These are phyloP conservation scores for Zygnema circumcarinatum DNA, from an alignment of 139 green algal species.

Conservation along the genomic window DNA sequence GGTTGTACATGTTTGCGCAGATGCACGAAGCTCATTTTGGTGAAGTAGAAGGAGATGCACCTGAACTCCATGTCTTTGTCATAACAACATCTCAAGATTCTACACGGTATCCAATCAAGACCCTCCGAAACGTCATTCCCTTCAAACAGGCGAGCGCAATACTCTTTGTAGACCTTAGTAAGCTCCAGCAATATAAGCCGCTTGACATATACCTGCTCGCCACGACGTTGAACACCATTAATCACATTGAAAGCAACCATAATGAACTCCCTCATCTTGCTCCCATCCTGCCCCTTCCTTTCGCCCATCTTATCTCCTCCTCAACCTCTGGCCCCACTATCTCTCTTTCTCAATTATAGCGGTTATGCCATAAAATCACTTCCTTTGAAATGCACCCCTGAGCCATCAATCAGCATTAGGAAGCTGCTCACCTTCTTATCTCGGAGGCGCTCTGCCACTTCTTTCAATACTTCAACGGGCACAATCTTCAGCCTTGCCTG, in stretches of 20 bases:
- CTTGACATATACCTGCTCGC: background rate
- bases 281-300: too few species aligned
- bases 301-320: too few species aligned
- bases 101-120: slow-evolving; percentile 54
- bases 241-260: too few species aligned
- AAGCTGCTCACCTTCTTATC: slow-evolving; percentile 70
- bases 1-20: too few species aligned
- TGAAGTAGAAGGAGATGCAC: too few species aligned
- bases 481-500: slow-evolving; percentile 34
- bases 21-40: too few species aligned
- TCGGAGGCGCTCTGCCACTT: slow-evolving; percentile 65
- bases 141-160: slow-evolving; percentile 16
- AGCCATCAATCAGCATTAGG: too few species aligned
- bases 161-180: slow-evolving; percentile 22
- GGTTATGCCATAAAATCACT: background rate
- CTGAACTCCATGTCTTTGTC: slow-evolving; percentile 59
- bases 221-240: too few species aligned
- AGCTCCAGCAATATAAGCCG: slow-evolving; percentile 6
- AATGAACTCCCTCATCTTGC: too few species aligned
- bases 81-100: slow-evolving; percentile 43
- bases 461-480: slow-evolving; percentile 25
- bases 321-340: too few species aligned
- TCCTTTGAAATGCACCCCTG: too few species aligned
- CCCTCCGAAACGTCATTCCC: slow-evolving; percentile 17
- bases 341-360: background rate